Conservation (phyloP, 805 yeast genomes). For the Brettanomyces custersianus region DNA sequence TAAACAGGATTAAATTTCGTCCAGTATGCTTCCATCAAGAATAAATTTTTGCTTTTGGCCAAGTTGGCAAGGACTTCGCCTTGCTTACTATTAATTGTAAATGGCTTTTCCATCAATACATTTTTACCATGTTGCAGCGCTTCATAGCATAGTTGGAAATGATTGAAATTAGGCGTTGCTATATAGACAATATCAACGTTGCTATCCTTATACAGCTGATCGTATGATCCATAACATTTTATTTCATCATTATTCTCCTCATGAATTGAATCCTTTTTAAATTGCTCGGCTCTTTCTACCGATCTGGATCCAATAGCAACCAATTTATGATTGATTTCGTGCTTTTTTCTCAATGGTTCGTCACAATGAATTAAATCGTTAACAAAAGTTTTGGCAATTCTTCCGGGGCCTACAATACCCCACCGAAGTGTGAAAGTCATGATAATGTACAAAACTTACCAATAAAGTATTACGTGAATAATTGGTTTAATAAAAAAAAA, state of each 20-base stretch:
- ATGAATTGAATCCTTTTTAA: constrained; percentile 11
- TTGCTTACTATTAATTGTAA: constrained; percentile 39
- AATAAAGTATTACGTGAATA: neutral
- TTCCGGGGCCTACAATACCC: constrained; percentile 45
- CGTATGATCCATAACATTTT: constrained; percentile 24
- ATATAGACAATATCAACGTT: constrained; percentile 40
- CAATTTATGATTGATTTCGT: constrained; percentile 26
- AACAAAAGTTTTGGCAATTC: constrained; percentile 33
- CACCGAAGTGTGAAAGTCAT: constrained; percentile 29
- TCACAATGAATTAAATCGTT: constrained; percentile 26
- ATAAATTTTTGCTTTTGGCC: constrained; percentile 34
- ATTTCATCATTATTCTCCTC: constrained; percentile 3
- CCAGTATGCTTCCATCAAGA: constrained; percentile 55
- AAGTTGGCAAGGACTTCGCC: constrained; percentile 31
- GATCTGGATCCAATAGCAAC: constrained; percentile 31
- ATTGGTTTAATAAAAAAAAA: neutral
- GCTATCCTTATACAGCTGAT: constrained; percentile 31
- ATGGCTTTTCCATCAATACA: constrained; percentile 47
- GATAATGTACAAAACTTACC: neutral
- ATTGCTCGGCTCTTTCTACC: constrained; percentile 21
- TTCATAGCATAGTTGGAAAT: constrained; percentile 32
- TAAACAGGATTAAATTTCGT: constrained; percentile 42
- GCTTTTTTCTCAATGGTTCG: constrained; percentile 9
- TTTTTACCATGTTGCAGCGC: constrained; percentile 37
- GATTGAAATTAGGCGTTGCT: constrained; percentile 45